Evolutionary conservation across 495 filamentous ascomycete genomes (phyloP), one percentile per base, ranked within the genome.

Genomic region (Mytilinidion resinicola): DNA sequence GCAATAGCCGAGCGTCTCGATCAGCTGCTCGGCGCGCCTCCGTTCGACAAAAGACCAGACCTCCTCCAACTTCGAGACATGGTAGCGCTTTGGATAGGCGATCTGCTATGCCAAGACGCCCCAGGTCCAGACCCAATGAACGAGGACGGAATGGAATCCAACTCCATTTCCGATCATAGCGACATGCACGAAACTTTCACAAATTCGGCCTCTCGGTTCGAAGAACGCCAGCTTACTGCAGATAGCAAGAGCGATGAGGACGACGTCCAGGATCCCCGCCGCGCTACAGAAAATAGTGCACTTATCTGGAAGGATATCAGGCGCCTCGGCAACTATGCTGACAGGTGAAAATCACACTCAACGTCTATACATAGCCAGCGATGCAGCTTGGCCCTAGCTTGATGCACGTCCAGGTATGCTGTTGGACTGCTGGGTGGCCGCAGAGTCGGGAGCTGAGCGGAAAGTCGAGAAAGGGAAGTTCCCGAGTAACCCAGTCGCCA

Each of bases 1-100:
- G 77, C 80, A 30, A 78, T 95, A 54, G 78, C 81, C 35, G 67
- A 72, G 0, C 76, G 82, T 8, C 82, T 95, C 73, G 85, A 89
- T 65, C 73, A 79, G 34, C 61, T 86, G 8, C 74, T 90, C 63
- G 74, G 76, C 36, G 82, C 80, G 21, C 76, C 79, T 34, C 87
- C 88, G 0, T 90, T 82, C 65, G 81, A 80, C 1, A 77, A 81
- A 44, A 79, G 79, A 43, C 57, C 73, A 9, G 75, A 77, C 49
- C 67, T 93, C 51, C 73, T 86, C 36, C 70, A 82, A 53, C 70
- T 91, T 9, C 72, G 85, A 43, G 87, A 76, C 9, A 88, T 87
- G 80, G 72, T 89, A 8, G 80, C 76, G 9, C 69, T 88, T 30
- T 91, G 85, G 79, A 73, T 88, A 20, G 81, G 72, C 1, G 87